phyloP scores from a whole-genome alignment of 768 basidiomycete genomes.

The Aureoboletus auriporus region DNA sequence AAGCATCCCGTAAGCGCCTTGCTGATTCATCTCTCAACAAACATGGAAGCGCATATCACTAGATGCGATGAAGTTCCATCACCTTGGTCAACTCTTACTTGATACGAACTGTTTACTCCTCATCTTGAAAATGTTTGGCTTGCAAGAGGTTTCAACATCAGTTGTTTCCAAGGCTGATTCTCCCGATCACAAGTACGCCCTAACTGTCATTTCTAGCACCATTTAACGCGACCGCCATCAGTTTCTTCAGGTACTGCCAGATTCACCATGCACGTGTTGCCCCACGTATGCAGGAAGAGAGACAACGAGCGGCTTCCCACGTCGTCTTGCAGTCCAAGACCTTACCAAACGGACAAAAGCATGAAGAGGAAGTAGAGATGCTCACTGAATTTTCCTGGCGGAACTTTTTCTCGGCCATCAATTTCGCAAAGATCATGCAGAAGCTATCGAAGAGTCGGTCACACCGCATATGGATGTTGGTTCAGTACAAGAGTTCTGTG shows the following conservation, averaged over 20 bases:
- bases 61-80: slow-evolving; percentile 99
- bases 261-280: slow-evolving; percentile 68
- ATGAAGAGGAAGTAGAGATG: slow-evolving; percentile 87
- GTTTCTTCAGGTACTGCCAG: slow-evolving; percentile 96
- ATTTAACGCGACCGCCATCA: slow-evolving; percentile 30
- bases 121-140: slow-evolving; percentile 96
- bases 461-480: slow-evolving; percentile 92
- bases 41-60: slow-evolving; percentile 3
- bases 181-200: slow-evolving; percentile 72
- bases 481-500: slow-evolving; percentile 97
- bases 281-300: slow-evolving; percentile 58
- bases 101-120: slow-evolving; percentile 93
- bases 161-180: slow-evolving; percentile 89
- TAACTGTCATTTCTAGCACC: background rate
- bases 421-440: slow-evolving; percentile 97
- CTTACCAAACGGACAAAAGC: slow-evolving; percentile 69
- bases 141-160: slow-evolving; percentile 82
- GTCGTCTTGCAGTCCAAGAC: slow-evolving; percentile 50
- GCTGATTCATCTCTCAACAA: background rate
- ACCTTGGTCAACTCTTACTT: slow-evolving; percentile 90
- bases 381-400: slow-evolving; percentile 95
- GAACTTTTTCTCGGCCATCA: slow-evolving; percentile 96
- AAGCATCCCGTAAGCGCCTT: slow-evolving; percentile 81
- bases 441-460: slow-evolving; percentile 93
- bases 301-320: slow-evolving; percentile 58